Evolutionary conservation across 2,329 filamentous ascomycete species (phyloP), one percentile per base, ranked within the genome.

Genomic region (Pseudogymnoascus sp.): DNA sequence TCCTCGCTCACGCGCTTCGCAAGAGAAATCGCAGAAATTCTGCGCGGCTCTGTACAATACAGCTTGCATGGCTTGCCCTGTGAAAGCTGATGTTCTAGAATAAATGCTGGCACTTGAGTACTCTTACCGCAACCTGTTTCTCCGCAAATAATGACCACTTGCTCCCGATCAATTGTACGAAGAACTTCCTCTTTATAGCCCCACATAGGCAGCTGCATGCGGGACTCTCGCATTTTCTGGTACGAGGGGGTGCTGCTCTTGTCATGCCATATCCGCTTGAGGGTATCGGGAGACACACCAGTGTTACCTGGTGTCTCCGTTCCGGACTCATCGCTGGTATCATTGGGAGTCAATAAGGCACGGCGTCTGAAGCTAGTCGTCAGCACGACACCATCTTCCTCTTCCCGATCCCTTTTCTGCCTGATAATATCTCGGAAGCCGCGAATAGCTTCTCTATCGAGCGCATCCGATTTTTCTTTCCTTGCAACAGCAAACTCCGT

Each of bases 71-170:
- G 78, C 65, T 85, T 87, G 4, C 92, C 93, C 64, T 87, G 83
- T 2, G 85, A 83, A 58, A 99, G 81, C 70, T 97, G 88, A 68
- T 96, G 85, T 72, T 99, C 94, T 6, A 99, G 78, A 60, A 99
- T 83, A 71, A 95, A 97, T 0, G 92, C 87, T 4, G 94, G 94
- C n/a, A 97, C 88, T 70, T 99, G 94, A 0, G 94, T 99, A 73
- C 91, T 97, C 78, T 99, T 99, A 65, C 94, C 94, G 72, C 87
- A 97, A 67, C 94, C 94, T 2, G 94, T 99, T 75, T 99, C 94
- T 71, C 94, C 94, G 71, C 93, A 97, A 30, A 99, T 84, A 63
- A 99, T 97, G 8, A 94, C 86, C 8, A 96, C 88, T 69, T 94
- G 92, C 66, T 96, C 83, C 20, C 82, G 79, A 53, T 90, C 87